Percentiles rank a stretch among this genome's conserved stretches.
Evolutionary conservation across 768 basidiomycete genomes (phyloP).

Genomic region (Termitomyces sp.): DNA sequence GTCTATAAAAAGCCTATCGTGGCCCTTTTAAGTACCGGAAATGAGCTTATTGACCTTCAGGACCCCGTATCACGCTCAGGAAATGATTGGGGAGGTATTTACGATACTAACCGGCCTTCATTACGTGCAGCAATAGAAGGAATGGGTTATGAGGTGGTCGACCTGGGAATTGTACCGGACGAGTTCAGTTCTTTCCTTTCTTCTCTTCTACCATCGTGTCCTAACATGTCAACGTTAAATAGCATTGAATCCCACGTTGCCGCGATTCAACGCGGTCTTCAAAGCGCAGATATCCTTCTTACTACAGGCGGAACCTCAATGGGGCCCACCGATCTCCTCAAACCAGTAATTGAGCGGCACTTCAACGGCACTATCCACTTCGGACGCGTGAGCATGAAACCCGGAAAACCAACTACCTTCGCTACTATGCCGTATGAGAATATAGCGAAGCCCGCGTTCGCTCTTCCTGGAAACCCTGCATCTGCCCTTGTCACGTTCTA

Average conservation of each 20-base stretch:
- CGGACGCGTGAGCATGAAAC: conserved; percentile 78
- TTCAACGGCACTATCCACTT: conserved; percentile 78
- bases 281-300: conserved; percentile 66
- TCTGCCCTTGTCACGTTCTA: conserved; percentile 84
- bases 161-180: conserved; percentile 78
- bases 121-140: conserved; percentile 64
- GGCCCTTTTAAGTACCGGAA: conserved; percentile 81
- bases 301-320: conserved; percentile 91
- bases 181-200: conserved; percentile 36
- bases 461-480: conserved; percentile 86
- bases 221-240: not conserved
- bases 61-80: conserved; percentile 24
- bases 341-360: conserved; percentile 81
- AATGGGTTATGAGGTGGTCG: conserved; percentile 71
- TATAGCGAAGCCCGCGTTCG: conserved; percentile 65
- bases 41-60: conserved; percentile 70
- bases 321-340: conserved; percentile 83
- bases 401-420: conserved; percentile 89
- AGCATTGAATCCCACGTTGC: conserved; percentile 55
- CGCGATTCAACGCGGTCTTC: conserved; percentile 52
- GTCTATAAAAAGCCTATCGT: conserved; percentile 71
- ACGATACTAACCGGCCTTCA: conserved; percentile 85
- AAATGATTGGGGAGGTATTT: conserved; percentile 63
- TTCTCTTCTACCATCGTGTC: not conserved
- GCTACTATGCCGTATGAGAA: conserved; percentile 57